Evolutionary conservation across 2,329 filamentous ascomycete genomes (phyloP).

Genomic region (Byssochlamys sp.): DNA sequence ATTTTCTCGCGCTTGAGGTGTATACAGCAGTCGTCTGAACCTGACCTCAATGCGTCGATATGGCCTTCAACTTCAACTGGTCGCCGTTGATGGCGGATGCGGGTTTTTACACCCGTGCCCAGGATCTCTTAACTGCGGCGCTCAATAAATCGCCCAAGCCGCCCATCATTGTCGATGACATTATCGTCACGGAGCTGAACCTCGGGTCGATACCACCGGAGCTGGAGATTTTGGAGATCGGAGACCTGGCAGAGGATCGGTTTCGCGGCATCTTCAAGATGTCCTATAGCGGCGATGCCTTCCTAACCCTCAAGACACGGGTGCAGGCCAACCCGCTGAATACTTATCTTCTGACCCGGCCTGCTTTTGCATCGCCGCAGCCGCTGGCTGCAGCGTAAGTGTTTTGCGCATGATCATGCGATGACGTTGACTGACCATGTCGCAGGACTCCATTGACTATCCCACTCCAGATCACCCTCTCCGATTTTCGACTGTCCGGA

Average conservation of each 20-base stretch:
- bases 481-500: conserved; percentile 87
- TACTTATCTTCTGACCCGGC: conserved; percentile 85
- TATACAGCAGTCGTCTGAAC: neutral
- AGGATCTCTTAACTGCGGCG: conserved; percentile 86
- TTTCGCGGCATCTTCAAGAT: conserved; percentile 99
- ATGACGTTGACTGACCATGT: conserved; percentile 1
- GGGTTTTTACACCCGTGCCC: conserved; percentile 76
- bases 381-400: conserved; percentile 70
- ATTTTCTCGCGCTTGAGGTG: neutral
- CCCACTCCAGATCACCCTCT: conserved; percentile 91
- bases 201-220: conserved; percentile 88
- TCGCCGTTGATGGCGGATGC: conserved; percentile 94
- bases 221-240: conserved; percentile 93
- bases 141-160: conserved; percentile 97
- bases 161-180: conserved; percentile 98
- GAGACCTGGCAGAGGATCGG: conserved; percentile 89
- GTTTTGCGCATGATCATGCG: neutral
- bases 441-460: conserved; percentile 74
- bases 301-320: conserved; percentile 84
- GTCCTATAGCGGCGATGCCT: conserved; percentile 93
- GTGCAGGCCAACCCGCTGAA: conserved; percentile 97
- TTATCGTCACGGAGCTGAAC: conserved; percentile 95
- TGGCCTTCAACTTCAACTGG: conserved; percentile 99
- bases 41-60: conserved; percentile 37
- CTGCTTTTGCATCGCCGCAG: conserved; percentile 82